Base-by-base conservation (phyloP, 179 eudicot genomes). In the Pouteria campechiana region DNA sequence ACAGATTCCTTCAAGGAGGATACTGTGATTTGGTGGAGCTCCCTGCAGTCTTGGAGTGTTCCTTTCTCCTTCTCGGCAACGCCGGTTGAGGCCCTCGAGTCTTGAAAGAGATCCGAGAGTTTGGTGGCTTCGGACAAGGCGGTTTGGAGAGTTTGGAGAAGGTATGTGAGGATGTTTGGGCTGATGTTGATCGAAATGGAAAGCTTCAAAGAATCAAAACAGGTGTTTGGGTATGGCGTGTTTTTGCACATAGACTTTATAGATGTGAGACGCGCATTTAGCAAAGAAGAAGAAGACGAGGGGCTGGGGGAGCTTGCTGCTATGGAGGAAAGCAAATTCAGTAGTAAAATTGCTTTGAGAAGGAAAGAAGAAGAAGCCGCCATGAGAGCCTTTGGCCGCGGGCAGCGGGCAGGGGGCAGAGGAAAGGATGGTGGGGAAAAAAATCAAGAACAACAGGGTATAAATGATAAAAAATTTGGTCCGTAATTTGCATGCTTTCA, bases 31-130 rank as follows among this genome's bases (percentile, higher is more conserved):
- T 80, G 69, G 52, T 88, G 97, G 21, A 88, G 79, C 2, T 88
- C 92, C 27, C 55, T 52, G 53, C 97, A 88, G 40, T 88, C 97
- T 55, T 70, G 84, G 48, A 88, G 11, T 8, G 84, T 32, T 4
- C 97, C 97, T 35, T 44, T 73, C 39, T 77, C 84, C 16, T 58
- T 64, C 46, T 83, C 92, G 7, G 73, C 40, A 30, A 83, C 18
- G 18, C 35, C 31, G 23, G 52, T 14, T 25, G 16, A 17, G 0
- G 41, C 25, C 12, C 63, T 50, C 5, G 55, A 55, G 2, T 34
- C 22, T 23, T 60, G 59, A 17, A 83, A 35, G 12, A 83, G 32
- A 14, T 45, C 8, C 15, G 84, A 61, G 45, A 83, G 73, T 38
- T 73, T 67, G 7, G 14, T 30, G 2, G 73, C 77, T 55, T 77